A percentile compares a stretch with the other conserved stretches of the same genome.
Conservation (phyloP, 2,329 filamentous ascomycete species). For the Fusarium hostae region DNA sequence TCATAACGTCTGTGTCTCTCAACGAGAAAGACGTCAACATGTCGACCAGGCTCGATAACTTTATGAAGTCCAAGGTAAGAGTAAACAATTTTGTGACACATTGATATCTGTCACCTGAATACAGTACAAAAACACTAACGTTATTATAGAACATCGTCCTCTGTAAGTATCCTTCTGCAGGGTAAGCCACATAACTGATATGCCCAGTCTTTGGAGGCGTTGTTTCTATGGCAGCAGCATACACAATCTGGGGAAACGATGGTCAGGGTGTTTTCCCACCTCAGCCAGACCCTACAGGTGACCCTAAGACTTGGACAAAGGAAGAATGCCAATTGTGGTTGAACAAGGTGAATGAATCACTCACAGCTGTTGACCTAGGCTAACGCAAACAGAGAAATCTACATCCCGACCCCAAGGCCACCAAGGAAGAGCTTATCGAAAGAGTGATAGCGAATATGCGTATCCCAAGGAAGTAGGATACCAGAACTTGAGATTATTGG, state of each 20-base stretch:
- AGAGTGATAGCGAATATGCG: slow-evolving; percentile 61
- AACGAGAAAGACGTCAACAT: slow-evolving; percentile 5
- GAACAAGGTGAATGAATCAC: slow-evolving; percentile 67
- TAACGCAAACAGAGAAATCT: slow-evolving; percentile 55
- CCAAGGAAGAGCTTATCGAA: slow-evolving; percentile 59
- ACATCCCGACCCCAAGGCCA: slow-evolving; percentile 56
- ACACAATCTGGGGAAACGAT: slow-evolving; percentile 81
- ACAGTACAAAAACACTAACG: too few relatives aligned
- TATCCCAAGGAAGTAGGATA: slow-evolving; percentile 47
- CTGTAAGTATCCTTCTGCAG: slow-evolving; percentile 58
- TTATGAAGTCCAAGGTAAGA: slow-evolving; percentile 43
- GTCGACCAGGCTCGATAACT: slow-evolving; percentile 39
- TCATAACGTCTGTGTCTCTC: neutral
- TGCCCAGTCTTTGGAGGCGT: slow-evolving; percentile 29
- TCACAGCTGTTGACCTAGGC: neutral
- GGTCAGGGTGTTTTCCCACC: slow-evolving; percentile 79
- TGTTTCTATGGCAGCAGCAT: slow-evolving; percentile 63
- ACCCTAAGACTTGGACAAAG: slow-evolving; percentile 76
- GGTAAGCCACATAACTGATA: slow-evolving; percentile 32
- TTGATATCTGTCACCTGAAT: accelerated
- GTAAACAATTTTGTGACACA: accelerated
- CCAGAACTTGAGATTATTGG: neutral
- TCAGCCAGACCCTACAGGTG: slow-evolving; percentile 79
- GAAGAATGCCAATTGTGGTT: slow-evolving; percentile 87
- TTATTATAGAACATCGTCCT: slow-evolving; percentile 78